Base-by-base conservation (phyloP, 1,284 basidiomycete species). In the Leccinum cinnamomeum region DNA sequence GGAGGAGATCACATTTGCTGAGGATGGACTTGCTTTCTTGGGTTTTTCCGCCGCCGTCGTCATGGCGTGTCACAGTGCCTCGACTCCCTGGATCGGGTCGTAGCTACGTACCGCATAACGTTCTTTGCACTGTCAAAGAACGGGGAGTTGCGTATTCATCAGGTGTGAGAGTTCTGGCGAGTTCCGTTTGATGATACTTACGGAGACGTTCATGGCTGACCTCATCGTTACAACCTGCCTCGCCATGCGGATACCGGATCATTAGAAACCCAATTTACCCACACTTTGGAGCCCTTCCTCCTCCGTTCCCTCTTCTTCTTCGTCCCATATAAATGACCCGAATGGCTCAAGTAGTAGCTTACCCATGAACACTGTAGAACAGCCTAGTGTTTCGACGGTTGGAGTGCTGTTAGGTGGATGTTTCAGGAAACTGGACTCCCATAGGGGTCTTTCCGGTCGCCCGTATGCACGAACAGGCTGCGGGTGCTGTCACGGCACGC, bases 31-130 rank as follows among this genome's bases (percentile, higher is more conserved):
- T 18, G 41, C 41, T 23, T 50, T 23, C 20, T 50, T 25, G 23
- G 7, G 28, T 28, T 23, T 48, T 25, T 20, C 11, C 23, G 18
- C 23, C 23, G 46, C n/a, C 1, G 33, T 10, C 48, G 50, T 28
- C 14, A 3, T 53, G 50, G 50, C 50, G 25, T 28, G 25, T 28
- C 28, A 28, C 8, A 74, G 73, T 77, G 74, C 55, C 55, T 71
- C 33, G 58, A 72, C 50, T 54, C 69, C 3, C 64, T 54, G 25
- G 57, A 59, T 53, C 65, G 65, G 25, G 60, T 77, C 6, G 64
- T 77, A 18, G 72, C 72, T 4, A 75, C 74, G 7, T 74, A 77
- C 57, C 72, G 75, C 28, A 65, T 74, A 25, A 75, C 72, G 30
- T 53, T 64, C 14, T 66, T 74, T 62, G 75, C 75, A 10, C 25